Evolutionary conservation across 2,329 filamentous ascomycete species (phyloP), one percentile per base, ranked within the genome.

Genomic region (Colletotrichum viniferum): DNA sequence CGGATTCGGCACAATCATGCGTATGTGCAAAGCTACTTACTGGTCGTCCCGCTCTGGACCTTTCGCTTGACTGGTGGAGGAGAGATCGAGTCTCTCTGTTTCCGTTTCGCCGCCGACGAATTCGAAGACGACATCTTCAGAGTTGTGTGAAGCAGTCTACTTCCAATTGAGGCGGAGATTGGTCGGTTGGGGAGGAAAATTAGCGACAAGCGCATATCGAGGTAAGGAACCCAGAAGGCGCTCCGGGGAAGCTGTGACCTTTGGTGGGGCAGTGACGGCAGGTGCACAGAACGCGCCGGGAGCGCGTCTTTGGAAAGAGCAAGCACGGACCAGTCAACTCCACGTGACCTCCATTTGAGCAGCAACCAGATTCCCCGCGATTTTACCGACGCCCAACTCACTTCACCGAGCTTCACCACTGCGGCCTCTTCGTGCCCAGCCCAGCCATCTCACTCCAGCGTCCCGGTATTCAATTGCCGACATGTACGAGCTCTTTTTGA

Each of bases 401-500:
- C n/a, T 26, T 48, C 36, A 36, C 38, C 24, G 43, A 67, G 18
- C 43, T 34, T 32, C 38, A 67, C 26, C 62, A 10, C 21, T 28
- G 16, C 16, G 36, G 43, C 16, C 24, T 16, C 36, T 16, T 52
- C 62, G 43, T 36, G 24, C 24, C n/a, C 61, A 30, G 24, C 14
- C 10, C 43, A 21, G 7, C 10, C 18, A 34, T 64, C 56, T 60
- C 24, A 60, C 56, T 26, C 24, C 18, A n/a, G 36, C 62, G 43
- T 48, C 36, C 5, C 14, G 30, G 14, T 16, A n/a, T 26, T 48
- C 28, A 26, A 18, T 24, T 12, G 65, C 69, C 72, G 77, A 18
- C 66, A 92, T 92, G 90, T 88, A 91, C 79, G 90, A 92, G 81
- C 83, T 92, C 21, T 92, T 92, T 78, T 85, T 92, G 73, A 90